Evolutionary conservation across 495 filamentous ascomycete genomes (phyloP).

Genomic region (Paragyromitra xinjiangensis): DNA sequence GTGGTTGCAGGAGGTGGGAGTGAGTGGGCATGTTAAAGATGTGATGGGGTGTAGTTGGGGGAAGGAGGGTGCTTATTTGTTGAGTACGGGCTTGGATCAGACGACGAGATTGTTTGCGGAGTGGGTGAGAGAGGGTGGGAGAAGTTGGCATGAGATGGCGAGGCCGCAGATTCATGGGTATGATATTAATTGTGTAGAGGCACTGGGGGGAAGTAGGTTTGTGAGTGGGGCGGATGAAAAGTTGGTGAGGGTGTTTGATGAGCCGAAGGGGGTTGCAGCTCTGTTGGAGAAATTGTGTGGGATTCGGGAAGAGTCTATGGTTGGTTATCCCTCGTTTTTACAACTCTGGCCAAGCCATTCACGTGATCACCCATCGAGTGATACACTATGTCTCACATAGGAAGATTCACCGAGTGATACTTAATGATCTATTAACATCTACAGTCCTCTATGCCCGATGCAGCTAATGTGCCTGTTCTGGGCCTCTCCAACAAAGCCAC

Average conservation of each 20-base stretch:
- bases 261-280: conserved; percentile 82
- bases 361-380: not conserved
- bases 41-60: conserved; percentile 86
- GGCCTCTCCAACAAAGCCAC: conserved; percentile 96
- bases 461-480: conserved; percentile 91
- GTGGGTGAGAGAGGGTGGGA: conserved; percentile 67
- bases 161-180: conserved; percentile 98
- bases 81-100: conserved; percentile 90
- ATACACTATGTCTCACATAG: not conserved
- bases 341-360: not conserved
- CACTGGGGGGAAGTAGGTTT: conserved; percentile 74
- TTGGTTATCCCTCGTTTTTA: not conserved
- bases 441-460: conserved; percentile 70
- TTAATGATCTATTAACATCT: conserved; percentile 53
- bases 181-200: conserved; percentile 91
- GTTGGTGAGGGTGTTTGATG: conserved; percentile 89
- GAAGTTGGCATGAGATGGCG: conserved; percentile 93
- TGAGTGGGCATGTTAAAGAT: conserved; percentile 83
- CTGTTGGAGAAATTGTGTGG: conserved; percentile 75
- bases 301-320: conserved; percentile 60
- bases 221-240: conserved; percentile 99
- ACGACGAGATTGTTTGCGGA: conserved; percentile 91
- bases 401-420: conserved; percentile 5
- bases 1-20: conserved; percentile 79
- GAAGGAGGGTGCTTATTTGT: conserved; percentile 79